Percentiles rank a stretch among this genome's conserved stretches.
Conservation (phyloP, 805 yeast genomes). For the Metschnikowia picachoensis region DNA sequence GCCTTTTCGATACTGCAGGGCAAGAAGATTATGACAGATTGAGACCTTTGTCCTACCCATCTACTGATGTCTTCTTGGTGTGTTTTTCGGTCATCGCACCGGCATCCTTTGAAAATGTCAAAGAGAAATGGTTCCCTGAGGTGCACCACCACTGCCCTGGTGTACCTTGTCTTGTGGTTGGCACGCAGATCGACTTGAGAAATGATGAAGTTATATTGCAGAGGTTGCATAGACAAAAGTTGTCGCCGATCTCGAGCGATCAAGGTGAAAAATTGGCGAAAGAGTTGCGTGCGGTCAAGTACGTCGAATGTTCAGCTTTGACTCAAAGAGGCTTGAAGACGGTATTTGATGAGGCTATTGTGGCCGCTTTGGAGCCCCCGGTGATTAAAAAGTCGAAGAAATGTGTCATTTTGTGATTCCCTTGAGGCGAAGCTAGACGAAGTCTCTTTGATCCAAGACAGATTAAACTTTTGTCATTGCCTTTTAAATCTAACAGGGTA, state of each 20-base stretch:
- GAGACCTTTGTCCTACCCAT: slow-evolving; percentile 95
- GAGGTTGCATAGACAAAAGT: slow-evolving; percentile 85
- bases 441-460: too few species aligned
- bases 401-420: slow-evolving; percentile 70
- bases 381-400: slow-evolving; percentile 76
- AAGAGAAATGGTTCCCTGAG: slow-evolving; percentile 98
- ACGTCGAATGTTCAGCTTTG: slow-evolving; percentile 96
- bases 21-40: slow-evolving; percentile 98
- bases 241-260: slow-evolving; percentile 78
- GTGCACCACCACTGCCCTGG: slow-evolving; percentile 97
- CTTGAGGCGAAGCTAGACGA: background rate
- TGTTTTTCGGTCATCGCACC: slow-evolving; percentile 97
- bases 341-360: slow-evolving; percentile 98
- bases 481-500: too few species aligned
- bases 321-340: slow-evolving; percentile 96
- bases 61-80: slow-evolving; percentile 93
- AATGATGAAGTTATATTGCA: slow-evolving; percentile 89
- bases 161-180: slow-evolving; percentile 94
- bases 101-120: slow-evolving; percentile 94
- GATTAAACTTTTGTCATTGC: too few species aligned
- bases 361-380: slow-evolving; percentile 97
- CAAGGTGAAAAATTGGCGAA: slow-evolving; percentile 91
- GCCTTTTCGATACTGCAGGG: slow-evolving; percentile 98
- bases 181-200: slow-evolving; percentile 93
- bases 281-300: slow-evolving; percentile 92